Base-by-base conservation (phyloP, 2,329 filamentous ascomycete species). In the Trichoderma simmonsii region DNA sequence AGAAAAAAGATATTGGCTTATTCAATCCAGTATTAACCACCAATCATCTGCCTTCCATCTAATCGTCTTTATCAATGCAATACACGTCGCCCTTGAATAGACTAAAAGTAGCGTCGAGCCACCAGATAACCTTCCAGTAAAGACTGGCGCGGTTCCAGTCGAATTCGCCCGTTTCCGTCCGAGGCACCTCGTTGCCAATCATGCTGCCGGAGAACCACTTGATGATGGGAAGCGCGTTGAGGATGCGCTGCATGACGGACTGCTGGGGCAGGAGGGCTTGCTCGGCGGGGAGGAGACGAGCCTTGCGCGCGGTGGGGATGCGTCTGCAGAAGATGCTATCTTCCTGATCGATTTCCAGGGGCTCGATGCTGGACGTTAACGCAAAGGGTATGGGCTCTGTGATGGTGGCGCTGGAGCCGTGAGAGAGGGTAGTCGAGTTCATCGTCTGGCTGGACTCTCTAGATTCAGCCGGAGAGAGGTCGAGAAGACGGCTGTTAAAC, bases 111-210 rank as follows among this genome's bases (percentile, higher is more conserved):
- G 83, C 82, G 77, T 91, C 89, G 28, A 91, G 82, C 83, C 85
- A 90, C 82, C 87, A 91, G 75, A 91, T 88, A 57, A 91, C 77
- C 80, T 88, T 89, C 90, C 90, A 92, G 82, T 91, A 92, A 73
- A 91, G 80, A 73, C 89, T 91, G 12, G 90, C 90, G 60, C 83
- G 83, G 56, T 88, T 88, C 85, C 90, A 92, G 80, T 98, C 95
- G 76, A 97, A 95, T 56, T 89, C 90, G 71, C 93, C 93, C 57
- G 87, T 85, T 68, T 94, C 92, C 68, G 87, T 91, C 56, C 91
- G 86, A 8, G 93, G 93, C 51, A 95, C 89, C 78, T 92, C 87
- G 78, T 90, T 90, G 6, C 93, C 93, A 77, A 95, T 94, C 80
- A 95, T 89, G 76, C 84, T 90, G 74, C 83, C 90, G 60, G 89